Evolutionary conservation across 2,329 filamentous ascomycete species (phyloP), one percentile per base, ranked within the genome.

Genomic region (Penicillium olsonii): DNA sequence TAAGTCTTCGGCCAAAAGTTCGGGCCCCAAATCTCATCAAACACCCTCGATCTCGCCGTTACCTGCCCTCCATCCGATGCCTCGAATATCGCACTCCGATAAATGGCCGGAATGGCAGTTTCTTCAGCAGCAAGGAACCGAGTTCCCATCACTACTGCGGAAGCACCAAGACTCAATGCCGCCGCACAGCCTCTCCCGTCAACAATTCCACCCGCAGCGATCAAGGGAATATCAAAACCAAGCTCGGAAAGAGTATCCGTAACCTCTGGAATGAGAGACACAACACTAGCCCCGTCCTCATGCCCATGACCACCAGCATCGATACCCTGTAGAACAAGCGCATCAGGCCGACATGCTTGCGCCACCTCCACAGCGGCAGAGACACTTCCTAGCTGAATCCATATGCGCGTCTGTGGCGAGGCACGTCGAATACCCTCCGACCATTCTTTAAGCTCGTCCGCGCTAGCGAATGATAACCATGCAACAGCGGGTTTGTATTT

Each of bases 121-220:
- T 82, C 78, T 0, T 63, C 61, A 1, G 69, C 58, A 1, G 81
- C 81, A 0, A 87, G 74, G 43, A 84, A 82, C 9, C 81, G 74
- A 0, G 84, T 87, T 0, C 84, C 85, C 70, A 87, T 74, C 0
- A 76, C 79, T 0, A 78, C 73, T 0, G 79, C 84, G 0, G 71
- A 64, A 1, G 79, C 78, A 0, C 80, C 79, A 0, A 81, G 68
- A 1, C 70, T 60, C 7, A 80, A 61, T 1, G 75, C 77, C 0
- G 78, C 77, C 3, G 74, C 73, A 0, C 71, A 68, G 0, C 76
- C 76, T 20, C 76, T 63, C 0, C 75, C 77, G 45, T 81, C 77
- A 0, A 71, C 66, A 20, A 82, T 75, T 1, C 77, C 78, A 7
- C 78, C 78, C 0, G 77, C 76, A 0, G 76, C 78, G 10, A 81